phyloP scores from a whole-genome alignment of 768 basidiomycete genomes.

The Boletus subcaerulescens region DNA sequence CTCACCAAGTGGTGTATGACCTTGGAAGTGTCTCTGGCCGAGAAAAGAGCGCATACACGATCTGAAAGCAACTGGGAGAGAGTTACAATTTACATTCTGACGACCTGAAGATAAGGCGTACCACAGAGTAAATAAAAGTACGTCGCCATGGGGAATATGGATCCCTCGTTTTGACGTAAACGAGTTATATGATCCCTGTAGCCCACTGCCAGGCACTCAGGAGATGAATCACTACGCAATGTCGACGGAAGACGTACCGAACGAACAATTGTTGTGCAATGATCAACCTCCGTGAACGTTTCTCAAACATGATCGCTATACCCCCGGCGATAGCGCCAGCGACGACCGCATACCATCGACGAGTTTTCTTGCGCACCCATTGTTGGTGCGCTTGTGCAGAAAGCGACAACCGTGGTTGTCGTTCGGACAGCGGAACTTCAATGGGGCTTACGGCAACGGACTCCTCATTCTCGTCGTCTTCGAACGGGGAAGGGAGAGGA shows the following conservation, averaged over 20 bases:
- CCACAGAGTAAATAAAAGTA: constrained; percentile 77
- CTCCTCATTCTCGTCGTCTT: constrained; percentile 29
- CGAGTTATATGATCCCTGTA: constrained; percentile 87
- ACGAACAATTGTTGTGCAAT: constrained; percentile 91
- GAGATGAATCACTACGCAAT: neutral
- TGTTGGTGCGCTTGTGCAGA: constrained; percentile 61
- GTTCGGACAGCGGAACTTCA: constrained; percentile 23
- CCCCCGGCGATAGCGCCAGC: constrained; percentile 78
- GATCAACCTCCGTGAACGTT: constrained; percentile 53
- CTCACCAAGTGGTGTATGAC: constrained; percentile 73
- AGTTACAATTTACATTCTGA: neutral
- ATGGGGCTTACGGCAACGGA: constrained; percentile 4
- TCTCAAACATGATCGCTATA: constrained; percentile 76
- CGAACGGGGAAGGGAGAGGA: constrained; percentile 27
- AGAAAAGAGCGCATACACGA: constrained; percentile 74
- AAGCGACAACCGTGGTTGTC: constrained; percentile 55
- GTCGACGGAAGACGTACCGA: constrained; percentile 39
- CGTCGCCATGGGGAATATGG: constrained; percentile 76
- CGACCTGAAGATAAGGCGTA: constrained; percentile 31
- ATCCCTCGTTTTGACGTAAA: constrained; percentile 66
- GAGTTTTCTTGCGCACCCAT: constrained; percentile 63
- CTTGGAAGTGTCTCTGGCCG: constrained; percentile 82
- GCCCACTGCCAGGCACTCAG: constrained; percentile 49
- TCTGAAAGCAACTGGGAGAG: constrained; percentile 69
- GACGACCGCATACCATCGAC: constrained; percentile 74